phyloP scores from a whole-genome alignment of 2,329 filamentous ascomycete genomes.

The Aspergillus sp. region DNA sequence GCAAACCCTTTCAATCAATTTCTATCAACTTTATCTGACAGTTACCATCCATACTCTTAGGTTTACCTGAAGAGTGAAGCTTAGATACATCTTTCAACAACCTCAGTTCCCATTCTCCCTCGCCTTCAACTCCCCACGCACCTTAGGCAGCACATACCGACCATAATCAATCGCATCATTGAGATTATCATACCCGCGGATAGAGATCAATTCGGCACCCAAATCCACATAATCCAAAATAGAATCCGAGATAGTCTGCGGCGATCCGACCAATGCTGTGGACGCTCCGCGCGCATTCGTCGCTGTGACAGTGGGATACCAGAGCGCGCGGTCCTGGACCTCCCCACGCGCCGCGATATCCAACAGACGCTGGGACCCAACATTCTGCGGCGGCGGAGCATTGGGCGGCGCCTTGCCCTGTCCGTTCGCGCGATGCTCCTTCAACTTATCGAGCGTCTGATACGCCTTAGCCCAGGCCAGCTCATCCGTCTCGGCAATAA shows the following conservation, averaged over 20 bases:
- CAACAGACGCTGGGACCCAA: slow-evolving; percentile 59
- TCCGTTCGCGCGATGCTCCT: slow-evolving; percentile 44
- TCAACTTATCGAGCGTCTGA: slow-evolving; percentile 55
- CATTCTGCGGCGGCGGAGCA: slow-evolving; percentile 55
- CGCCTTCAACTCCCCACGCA: slow-evolving; percentile 37
- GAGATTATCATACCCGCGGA: slow-evolving; percentile 63
- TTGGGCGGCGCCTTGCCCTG: slow-evolving; percentile 32
- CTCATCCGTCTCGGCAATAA: slow-evolving; percentile 62
- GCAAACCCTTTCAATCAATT: too few relatives aligned
- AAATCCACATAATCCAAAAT: slow-evolving; percentile 61
- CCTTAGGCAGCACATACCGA: slow-evolving; percentile 55
- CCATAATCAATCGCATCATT: slow-evolving; percentile 64
- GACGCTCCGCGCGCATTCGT: slow-evolving; percentile 62
- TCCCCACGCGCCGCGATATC: slow-evolving; percentile 57
- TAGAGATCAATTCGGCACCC: slow-evolving; percentile 60
- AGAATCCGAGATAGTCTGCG: slow-evolving; percentile 55
- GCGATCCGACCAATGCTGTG: slow-evolving; percentile 59
- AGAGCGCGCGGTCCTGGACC: slow-evolving; percentile 63
- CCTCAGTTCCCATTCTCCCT: neutral
- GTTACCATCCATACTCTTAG: too few relatives aligned
- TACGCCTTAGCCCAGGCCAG: slow-evolving; percentile 64
- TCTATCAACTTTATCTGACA: too few relatives aligned
- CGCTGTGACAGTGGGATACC: slow-evolving; percentile 64
- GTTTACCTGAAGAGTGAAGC: too few relatives aligned
- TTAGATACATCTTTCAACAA: neutral